phyloP scores from a whole-genome alignment of 352 stramenopile species.

The Phytophthora uliginosa region DNA sequence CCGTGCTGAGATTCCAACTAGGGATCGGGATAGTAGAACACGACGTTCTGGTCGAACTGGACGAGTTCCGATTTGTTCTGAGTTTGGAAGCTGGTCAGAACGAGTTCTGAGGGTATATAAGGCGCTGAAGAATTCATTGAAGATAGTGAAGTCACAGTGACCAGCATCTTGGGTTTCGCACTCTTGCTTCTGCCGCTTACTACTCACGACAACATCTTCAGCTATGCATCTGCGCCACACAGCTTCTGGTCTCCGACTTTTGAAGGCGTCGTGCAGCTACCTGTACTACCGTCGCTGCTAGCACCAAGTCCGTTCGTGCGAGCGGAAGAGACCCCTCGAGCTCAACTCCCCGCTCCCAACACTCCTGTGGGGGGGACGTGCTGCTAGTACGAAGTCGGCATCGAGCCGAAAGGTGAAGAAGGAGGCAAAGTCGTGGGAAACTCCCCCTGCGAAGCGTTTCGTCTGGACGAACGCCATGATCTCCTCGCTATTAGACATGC shows the following conservation, averaged over 20 bases:
- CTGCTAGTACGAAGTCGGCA: not conserved
- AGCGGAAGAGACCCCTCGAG: not conserved
- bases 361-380: not conserved
- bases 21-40: not conserved
- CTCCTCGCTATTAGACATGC: conserved; percentile 1
- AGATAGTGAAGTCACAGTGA: not conserved
- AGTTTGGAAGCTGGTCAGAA: conserved; percentile 3
- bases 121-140: not conserved
- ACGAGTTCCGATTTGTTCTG: conserved; percentile 7
- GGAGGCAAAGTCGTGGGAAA: not conserved
- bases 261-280: not conserved
- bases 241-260: not conserved
- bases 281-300: not conserved
- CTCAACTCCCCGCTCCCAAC: not conserved
- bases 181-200: not conserved
- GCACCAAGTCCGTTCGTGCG: not conserved
- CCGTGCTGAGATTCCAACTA: conserved; percentile 1
- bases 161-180: not conserved
- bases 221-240: not conserved
- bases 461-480: conserved; percentile 15
- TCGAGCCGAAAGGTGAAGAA: not conserved
- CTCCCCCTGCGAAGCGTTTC: not conserved
- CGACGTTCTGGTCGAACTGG: not conserved
- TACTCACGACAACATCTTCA: not conserved
- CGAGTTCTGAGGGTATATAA: conserved; percentile 13